These are phyloP conservation scores for Lipomyces anomalus DNA, from an alignment of 805 yeast genomes.

Conservation along the genomic window DNA sequence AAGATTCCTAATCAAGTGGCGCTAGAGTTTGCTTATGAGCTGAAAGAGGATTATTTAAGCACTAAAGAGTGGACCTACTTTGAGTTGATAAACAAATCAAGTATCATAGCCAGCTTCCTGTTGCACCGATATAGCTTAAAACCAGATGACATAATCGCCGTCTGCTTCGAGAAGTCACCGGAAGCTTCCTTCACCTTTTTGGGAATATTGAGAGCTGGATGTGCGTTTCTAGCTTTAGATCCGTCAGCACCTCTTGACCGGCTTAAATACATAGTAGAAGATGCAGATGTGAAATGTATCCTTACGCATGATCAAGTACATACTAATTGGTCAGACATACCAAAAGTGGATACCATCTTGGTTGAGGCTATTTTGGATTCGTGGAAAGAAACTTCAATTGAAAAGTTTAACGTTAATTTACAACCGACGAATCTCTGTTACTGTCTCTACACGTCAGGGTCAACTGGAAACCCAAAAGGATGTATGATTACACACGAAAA, in stretches of 20 bases:
- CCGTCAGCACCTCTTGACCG: constrained; percentile 25
- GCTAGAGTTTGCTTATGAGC: constrained; percentile 19
- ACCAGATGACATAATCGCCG: constrained; percentile 15
- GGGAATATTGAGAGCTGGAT: constrained; percentile 27
- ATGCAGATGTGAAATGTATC: constrained; percentile 19
- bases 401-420: constrained; percentile 1
- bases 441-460: constrained; percentile 29
- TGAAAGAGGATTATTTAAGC: constrained; percentile 1
- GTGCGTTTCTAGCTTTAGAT: constrained; percentile 26
- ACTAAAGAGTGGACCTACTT: constrained; percentile 20
- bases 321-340: background rate
- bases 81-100: constrained; percentile 20
- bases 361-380: background rate
- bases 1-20: constrained; percentile 15
- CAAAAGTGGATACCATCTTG: constrained; percentile 1
- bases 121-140: background rate
- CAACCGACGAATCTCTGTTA: constrained; percentile 19
- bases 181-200: constrained; percentile 26
- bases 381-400: background rate
- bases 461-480: constrained; percentile 30
- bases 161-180: constrained; percentile 26
- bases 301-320: constrained; percentile 13
- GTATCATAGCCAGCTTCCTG: constrained; percentile 21
- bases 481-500: constrained; percentile 27
- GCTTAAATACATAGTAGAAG: constrained; percentile 18